A percentile compares a stretch with the other conserved stretches of the same genome.
These are phyloP conservation scores for Yamadazyma philogaea DNA, from an alignment of 805 yeast genomes.

Conservation along the genomic window DNA sequence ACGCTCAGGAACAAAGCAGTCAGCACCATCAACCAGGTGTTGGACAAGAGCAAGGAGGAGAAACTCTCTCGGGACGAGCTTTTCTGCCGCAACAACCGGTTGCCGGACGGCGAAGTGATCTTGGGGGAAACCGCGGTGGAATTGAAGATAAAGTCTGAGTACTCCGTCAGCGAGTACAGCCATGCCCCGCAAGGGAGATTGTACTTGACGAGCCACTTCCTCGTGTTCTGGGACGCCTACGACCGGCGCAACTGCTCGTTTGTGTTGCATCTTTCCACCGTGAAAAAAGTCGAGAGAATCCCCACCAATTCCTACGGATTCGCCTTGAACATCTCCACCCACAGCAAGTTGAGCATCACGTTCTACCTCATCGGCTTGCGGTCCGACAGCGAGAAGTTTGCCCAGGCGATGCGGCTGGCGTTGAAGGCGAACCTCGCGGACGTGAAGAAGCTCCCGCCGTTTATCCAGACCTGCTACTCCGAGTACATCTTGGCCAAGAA, in stretches of 20 bases:
- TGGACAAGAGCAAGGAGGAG: constrained; percentile 39
- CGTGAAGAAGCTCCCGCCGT: constrained; percentile 60
- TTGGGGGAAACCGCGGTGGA: constrained; percentile 70
- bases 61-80: constrained; percentile 65
- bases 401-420: constrained; percentile 59
- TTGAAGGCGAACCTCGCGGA: constrained; percentile 61
- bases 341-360: constrained; percentile 58
- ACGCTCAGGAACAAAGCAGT: constrained; percentile 47
- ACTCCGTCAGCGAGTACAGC: constrained; percentile 13
- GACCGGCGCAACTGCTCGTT: constrained; percentile 69
- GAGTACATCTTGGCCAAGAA: constrained; percentile 73
- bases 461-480: constrained; percentile 73
- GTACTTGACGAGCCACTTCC: constrained; percentile 69
- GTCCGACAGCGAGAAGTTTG: constrained; percentile 77
- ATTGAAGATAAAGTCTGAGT: constrained; percentile 27
- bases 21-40: constrained; percentile 39
- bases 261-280: constrained; percentile 68
- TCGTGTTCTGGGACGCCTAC: constrained; percentile 69
- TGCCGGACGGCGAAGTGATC: constrained; percentile 70
- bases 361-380: constrained; percentile 77
- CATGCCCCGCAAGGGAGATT: constrained; percentile 55
- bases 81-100: constrained; percentile 60
- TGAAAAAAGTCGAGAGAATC: constrained; percentile 81
- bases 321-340: constrained; percentile 69
- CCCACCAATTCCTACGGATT: constrained; percentile 75